Percentiles rank a stretch among this genome's conserved stretches.
These are phyloP conservation scores for Dictyostelium brefeldianum DNA, from an alignment of 78 protist species.

Conservation along the genomic window DNA sequence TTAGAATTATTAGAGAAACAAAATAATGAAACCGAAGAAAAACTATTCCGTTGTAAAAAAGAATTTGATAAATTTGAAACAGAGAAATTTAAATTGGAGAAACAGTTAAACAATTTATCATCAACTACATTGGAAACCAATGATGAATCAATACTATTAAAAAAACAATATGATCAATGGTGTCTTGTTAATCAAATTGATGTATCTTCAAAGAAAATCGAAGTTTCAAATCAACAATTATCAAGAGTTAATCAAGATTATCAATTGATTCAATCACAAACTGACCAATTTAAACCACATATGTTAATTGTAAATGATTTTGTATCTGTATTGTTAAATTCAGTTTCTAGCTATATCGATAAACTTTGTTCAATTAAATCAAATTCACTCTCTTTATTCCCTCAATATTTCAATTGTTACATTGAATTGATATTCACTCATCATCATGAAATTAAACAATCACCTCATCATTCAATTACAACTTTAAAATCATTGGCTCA, in stretches of 20 bases:
- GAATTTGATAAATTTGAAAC: conserved; percentile 64
- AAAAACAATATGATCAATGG: conserved; percentile 48
- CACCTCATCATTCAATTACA: neutral
- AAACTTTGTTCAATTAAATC: neutral
- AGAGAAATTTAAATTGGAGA: conserved; percentile 41
- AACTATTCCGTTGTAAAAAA: conserved; percentile 30
- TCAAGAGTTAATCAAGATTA: neutral
- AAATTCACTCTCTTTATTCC: neutral
- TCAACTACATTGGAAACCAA: neutral
- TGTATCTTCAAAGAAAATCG: neutral
- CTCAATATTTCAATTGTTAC: conserved; percentile 19
- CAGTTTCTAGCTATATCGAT: neutral
- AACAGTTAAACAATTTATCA: neutral
- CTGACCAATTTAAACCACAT: conserved; percentile 52
- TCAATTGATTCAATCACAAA: neutral
- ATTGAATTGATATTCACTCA: conserved; percentile 41
- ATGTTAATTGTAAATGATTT: conserved; percentile 34
- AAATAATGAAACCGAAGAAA: conserved; percentile 32
- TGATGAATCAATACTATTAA: conserved; percentile 3
- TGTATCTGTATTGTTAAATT: neutral
- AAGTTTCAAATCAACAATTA: conserved; percentile 17
- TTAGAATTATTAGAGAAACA: neutral
- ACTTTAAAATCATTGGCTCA: neutral
- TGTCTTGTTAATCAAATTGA: conserved; percentile 26
- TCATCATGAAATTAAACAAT: conserved; percentile 17